Conservation (phyloP, 495 filamentous ascomycete species). For the Aspergillus wentii region DNA sequence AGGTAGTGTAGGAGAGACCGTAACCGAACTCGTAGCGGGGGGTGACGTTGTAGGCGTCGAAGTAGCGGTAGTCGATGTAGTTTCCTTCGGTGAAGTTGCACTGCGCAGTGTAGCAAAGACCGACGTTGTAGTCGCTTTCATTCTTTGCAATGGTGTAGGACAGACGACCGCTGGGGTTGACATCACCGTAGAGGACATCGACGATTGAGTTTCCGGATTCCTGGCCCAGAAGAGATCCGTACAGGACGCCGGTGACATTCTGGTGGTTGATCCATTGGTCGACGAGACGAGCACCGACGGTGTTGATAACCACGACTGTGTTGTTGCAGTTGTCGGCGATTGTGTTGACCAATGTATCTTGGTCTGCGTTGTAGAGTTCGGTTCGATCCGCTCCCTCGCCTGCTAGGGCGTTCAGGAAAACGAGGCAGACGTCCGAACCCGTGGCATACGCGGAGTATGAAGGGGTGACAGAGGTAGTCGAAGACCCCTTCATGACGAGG, state of each 20-base stretch:
- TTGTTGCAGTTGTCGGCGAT: constrained; percentile 61
- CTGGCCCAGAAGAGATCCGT: constrained; percentile 55
- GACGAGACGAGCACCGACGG: constrained; percentile 47
- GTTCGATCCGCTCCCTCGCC: constrained; percentile 53
- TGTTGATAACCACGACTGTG: constrained; percentile 61
- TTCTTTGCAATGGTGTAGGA: constrained; percentile 68
- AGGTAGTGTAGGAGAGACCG: constrained; percentile 63
- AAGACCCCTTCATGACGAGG: constrained; percentile 8
- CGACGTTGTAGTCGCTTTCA: constrained; percentile 59
- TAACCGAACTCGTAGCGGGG: constrained; percentile 66
- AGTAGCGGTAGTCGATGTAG: constrained; percentile 65
- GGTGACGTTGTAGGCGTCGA: constrained; percentile 54
- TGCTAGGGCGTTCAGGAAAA: constrained; percentile 52
- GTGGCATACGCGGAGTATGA: constrained; percentile 32
- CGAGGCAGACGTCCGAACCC: constrained; percentile 56
- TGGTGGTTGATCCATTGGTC: constrained; percentile 47
- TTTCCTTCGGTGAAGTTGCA: constrained; percentile 57
- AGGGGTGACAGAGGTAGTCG: constrained; percentile 10
- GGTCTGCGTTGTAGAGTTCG: constrained; percentile 44
- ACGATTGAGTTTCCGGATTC: constrained; percentile 53
- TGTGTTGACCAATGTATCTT: constrained; percentile 51
- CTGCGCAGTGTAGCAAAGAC: constrained; percentile 45
- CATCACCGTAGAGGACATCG: constrained; percentile 55
- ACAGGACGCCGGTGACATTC: constrained; percentile 58
- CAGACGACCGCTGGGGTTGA: constrained; percentile 57